phyloP scores from a whole-genome alignment of 208 protist species.

The Leishmania amazonensis region DNA sequence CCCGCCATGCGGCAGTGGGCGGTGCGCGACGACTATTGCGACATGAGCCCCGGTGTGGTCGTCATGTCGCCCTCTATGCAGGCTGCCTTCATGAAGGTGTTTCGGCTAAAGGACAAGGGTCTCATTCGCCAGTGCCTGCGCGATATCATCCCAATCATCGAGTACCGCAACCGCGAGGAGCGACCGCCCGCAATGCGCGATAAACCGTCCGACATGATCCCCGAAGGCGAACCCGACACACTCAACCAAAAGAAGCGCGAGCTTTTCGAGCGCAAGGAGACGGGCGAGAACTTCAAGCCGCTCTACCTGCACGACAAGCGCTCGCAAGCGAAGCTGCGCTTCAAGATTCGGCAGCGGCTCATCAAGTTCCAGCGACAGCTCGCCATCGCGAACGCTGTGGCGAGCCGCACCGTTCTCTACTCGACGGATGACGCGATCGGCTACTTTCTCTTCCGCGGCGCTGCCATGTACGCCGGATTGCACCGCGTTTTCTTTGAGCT shows the following conservation, averaged over 20 bases:
- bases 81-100: conserved; percentile 91
- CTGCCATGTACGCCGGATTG: conserved; percentile 89
- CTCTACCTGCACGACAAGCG: conserved; percentile 71
- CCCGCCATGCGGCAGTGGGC: conserved; percentile 89
- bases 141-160: conserved; percentile 89
- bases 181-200: conserved; percentile 41
- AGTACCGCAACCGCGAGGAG: conserved; percentile 87
- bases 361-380: conserved; percentile 89
- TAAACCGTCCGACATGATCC: conserved; percentile 74
- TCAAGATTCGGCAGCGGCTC: conserved; percentile 79
- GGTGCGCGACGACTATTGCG: conserved; percentile 86
- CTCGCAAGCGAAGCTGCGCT: conserved; percentile 87
- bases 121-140: conserved; percentile 80
- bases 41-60: conserved; percentile 87
- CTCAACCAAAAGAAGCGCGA: conserved; percentile 90
- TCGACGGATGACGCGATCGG: conserved; percentile 84
- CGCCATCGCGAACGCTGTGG: conserved; percentile 79
- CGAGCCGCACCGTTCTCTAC: conserved; percentile 81
- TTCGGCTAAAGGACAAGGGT: conserved; percentile 85
- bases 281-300: conserved; percentile 72
- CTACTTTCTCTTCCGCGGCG: conserved; percentile 88
- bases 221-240: conserved; percentile 83
- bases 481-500: conserved; percentile 89
- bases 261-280: conserved; percentile 82
- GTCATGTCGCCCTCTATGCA: conserved; percentile 92